Conservation (phyloP, 768 basidiomycete genomes). For the Trametes elegans region DNA sequence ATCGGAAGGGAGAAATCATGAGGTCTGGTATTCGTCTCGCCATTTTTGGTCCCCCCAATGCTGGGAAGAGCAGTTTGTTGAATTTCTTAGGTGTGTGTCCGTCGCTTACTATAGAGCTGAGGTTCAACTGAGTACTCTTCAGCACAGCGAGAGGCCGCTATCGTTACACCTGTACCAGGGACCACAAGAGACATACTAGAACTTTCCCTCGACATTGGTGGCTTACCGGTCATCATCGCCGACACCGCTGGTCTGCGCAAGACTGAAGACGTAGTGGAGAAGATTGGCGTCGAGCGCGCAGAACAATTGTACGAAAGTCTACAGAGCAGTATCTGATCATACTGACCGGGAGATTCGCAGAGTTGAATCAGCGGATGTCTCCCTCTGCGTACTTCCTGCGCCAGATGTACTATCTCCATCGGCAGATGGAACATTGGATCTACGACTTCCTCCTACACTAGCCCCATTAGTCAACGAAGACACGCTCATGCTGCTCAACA, state of each 20-base stretch:
- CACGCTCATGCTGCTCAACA: conserved; percentile 79
- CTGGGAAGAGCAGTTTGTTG: conserved; percentile 87
- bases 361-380: conserved; percentile 63
- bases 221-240: conserved; percentile 73
- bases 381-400: conserved; percentile 80
- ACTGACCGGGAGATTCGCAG: conserved; percentile 36
- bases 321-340: no score
- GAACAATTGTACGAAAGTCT: conserved; percentile 58
- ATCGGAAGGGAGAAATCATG: conserved; percentile 77
- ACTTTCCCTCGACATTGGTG: conserved; percentile 84
- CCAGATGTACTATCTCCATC: conserved; percentile 37
- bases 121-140: neutral
- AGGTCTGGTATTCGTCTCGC: conserved; percentile 79
- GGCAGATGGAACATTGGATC: conserved; percentile 1
- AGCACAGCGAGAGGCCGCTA: conserved; percentile 87
- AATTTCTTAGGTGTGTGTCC: conserved; percentile 68
- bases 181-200: conserved; percentile 89
- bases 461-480: conserved; percentile 39
- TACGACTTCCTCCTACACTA: conserved; percentile 47
- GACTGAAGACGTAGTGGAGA: conserved; percentile 71
- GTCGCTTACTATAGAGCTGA: neutral
- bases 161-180: conserved; percentile 84
- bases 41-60: conserved; percentile 92
- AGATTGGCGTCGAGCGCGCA: conserved; percentile 79
- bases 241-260: conserved; percentile 85